Percentiles rank a stretch among this genome's conserved stretches.
These are phyloP conservation scores for Antitrichia curtipendula DNA, from an alignment of 225 moss, liverwort and hornwort genomes.

Conservation along the genomic window DNA sequence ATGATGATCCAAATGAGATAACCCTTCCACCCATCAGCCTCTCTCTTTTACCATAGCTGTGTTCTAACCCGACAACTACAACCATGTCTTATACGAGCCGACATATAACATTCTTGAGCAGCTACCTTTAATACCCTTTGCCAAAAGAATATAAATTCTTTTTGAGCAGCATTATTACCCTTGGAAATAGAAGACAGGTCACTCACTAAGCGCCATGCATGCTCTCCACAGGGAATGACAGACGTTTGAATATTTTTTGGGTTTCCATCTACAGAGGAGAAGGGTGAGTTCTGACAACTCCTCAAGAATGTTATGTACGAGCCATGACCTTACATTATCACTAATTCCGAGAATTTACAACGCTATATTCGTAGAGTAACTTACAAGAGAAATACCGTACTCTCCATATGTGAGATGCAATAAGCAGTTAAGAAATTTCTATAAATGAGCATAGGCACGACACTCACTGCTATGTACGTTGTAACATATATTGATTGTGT, in stretches of 20 bases:
- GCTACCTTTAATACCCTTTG: not conserved
- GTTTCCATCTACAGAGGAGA: not conserved
- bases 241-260: not conserved
- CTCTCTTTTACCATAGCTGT: conserved; percentile 6
- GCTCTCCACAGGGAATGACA: not conserved
- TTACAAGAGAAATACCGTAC: not conserved
- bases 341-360: not conserved
- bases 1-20: conserved; percentile 41
- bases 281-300: not conserved
- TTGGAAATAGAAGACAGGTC: not conserved
- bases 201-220: not conserved
- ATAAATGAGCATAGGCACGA: not conserved
- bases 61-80: conserved; percentile 4
- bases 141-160: not conserved
- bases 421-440: not conserved
- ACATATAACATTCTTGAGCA: not conserved
- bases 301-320: not conserved
- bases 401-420: not conserved
- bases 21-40: conserved; percentile 54
- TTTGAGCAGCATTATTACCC: not conserved
- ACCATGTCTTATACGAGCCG: not conserved
- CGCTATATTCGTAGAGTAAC: not conserved
- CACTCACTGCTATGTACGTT: not conserved
- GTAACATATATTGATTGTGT: not conserved
- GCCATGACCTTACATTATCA: not conserved